Evolutionary conservation across 768 basidiomycete genomes (phyloP), one percentile per base, ranked within the genome.

Genomic region (Agrocybe chaxingu): DNA sequence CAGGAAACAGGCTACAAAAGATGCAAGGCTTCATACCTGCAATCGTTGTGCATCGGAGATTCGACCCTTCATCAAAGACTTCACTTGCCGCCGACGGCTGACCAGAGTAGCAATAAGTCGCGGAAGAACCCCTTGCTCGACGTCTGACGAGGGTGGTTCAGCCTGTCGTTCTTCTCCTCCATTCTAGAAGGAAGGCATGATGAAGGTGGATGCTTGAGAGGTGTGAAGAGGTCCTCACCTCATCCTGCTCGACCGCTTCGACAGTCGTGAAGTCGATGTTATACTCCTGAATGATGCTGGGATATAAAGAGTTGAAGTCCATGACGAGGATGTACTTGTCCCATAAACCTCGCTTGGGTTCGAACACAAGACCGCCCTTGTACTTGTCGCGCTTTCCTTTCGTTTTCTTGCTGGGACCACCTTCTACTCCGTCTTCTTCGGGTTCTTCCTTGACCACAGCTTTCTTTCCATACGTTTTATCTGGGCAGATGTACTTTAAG

Each of bases 301-400:
- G 97, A 65, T 99, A 99, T 49, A 99, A 77, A 53, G 94, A 97
- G 70, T 99, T 99, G 84, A 98, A 99, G 68, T 99, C 97, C 97
- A 99, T 99, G 68, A 99, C 97, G 12, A 99, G 79, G 68, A 98
- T 89, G 64, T 78, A 97, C 60, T 86, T 95, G 73, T 98, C 97
- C 91, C 92, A 98, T 36, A 99, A 73, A 8, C 95, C 92, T 47
- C 91, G 78, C 71, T 97, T 95, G 2, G 97, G 97, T 51, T 97
- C 92, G 56, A 99, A 94, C 13, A 99, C 97, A 46, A 98, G 78
- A 68, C 97, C 97, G 66, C 97, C 97, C 70, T 98, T 97, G 74
- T 92, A 99, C 70, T 98, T 98, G 70, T 98, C 96, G 45, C 84
- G 82, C 63, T 87, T 91, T 38, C 75, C 72, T 60, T 91, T 91